These are phyloP conservation scores for Cutaneotrichosporon cutaneum DNA, from an alignment of 1,284 basidiomycete genomes.

Conservation along the genomic window DNA sequence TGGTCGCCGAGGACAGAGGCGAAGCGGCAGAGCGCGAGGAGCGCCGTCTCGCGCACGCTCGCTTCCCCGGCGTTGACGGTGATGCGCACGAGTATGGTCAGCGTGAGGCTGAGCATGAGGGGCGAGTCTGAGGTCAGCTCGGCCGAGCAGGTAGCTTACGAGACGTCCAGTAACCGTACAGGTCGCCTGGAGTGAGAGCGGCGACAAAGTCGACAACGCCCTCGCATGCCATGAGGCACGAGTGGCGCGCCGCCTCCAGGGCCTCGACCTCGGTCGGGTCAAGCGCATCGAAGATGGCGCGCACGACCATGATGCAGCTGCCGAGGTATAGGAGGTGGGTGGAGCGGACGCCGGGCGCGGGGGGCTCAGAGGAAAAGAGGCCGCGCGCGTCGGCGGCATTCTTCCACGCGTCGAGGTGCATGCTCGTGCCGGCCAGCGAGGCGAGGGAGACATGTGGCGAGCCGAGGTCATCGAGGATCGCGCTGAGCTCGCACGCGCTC, in stretches of 20 bases:
- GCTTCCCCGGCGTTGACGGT: constrained; percentile 7
- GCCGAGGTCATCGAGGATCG: constrained; percentile 4
- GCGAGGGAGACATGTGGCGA: constrained; percentile 2
- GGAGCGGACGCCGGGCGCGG: constrained; percentile 1
- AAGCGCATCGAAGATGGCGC: constrained; percentile 4
- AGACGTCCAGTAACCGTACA: constrained; percentile 9
- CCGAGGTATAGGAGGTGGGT: constrained; percentile 10
- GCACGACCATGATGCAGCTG: constrained; percentile 6
- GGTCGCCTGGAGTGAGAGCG: not conserved
- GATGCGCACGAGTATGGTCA: constrained; percentile 7
- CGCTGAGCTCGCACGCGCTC: constrained; percentile 1
- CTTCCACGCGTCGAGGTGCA: constrained; percentile 8
- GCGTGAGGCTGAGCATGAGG: constrained; percentile 10
- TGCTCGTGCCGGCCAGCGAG: not conserved
- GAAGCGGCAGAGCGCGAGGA: constrained; percentile 9
- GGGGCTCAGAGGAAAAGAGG: not conserved
- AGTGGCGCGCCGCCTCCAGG: not conserved
- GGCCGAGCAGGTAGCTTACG: not conserved
- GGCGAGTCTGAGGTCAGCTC: constrained; percentile 9
- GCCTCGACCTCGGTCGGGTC: not conserved
- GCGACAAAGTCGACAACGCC: constrained; percentile 6
- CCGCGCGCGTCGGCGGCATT: not conserved
- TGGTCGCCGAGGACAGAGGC: constrained; percentile 1
- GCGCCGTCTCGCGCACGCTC: not conserved
- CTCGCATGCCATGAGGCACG: constrained; percentile 11